Evolutionary conservation across 2,329 filamentous ascomycete genomes (phyloP).

Genomic region (Scytalidium sp.): DNA sequence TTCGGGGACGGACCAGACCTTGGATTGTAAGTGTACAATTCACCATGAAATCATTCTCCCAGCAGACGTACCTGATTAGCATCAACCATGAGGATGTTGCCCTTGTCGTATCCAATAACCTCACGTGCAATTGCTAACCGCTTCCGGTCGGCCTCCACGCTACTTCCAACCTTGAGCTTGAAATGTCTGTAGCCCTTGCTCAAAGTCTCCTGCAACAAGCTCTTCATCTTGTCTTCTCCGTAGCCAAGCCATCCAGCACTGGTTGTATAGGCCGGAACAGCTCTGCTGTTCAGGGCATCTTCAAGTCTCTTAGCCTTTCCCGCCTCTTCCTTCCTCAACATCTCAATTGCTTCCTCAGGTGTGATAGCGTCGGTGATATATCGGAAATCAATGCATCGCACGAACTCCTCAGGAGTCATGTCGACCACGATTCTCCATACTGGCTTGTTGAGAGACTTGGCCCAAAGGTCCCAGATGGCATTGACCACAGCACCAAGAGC

Average conservation of each 20-base stretch:
- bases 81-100: conserved; percentile 86
- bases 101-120: conserved; percentile 75
- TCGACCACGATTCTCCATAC: conserved; percentile 86
- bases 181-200: conserved; percentile 76
- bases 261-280: conserved; percentile 86
- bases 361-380: conserved; percentile 90
- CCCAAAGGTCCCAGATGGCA: conserved; percentile 90
- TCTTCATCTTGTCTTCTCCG: conserved; percentile 78
- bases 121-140: conserved; percentile 71
- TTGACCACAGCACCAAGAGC: conserved; percentile 85
- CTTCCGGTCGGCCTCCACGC: conserved; percentile 65
- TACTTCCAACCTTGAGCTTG: conserved; percentile 81
- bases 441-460: conserved; percentile 77
- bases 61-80: conserved; percentile 68
- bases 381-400: conserved; percentile 83
- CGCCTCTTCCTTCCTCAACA: conserved; percentile 62
- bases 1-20: conserved; percentile 77
- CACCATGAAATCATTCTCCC: neutral
- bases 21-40: neutral
- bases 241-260: conserved; percentile 87
- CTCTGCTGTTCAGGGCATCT: conserved; percentile 68
- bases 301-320: conserved; percentile 68
- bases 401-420: conserved; percentile 82
- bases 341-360: conserved; percentile 71
- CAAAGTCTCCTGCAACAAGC: conserved; percentile 68